Base-by-base conservation (phyloP, 306 rosid genomes). In the Prunus salicina region DNA sequence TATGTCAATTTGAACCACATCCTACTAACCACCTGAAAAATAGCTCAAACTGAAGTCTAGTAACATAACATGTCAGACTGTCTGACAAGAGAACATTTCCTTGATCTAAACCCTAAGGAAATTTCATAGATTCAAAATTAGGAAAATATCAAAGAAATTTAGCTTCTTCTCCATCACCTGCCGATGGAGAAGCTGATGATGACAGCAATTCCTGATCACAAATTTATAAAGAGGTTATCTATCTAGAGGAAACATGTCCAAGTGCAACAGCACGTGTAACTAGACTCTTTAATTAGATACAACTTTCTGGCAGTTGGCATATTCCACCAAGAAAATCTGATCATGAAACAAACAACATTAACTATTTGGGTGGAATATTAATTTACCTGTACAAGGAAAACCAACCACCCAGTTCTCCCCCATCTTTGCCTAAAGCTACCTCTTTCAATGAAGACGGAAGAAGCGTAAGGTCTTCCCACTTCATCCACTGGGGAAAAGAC, bases 371-470 rank as follows among this genome's bases (percentile, higher is more conserved):
- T 22, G 64, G 28, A 83, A 70, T 58, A 72, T 66, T 71, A 55
- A 70, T 64, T 6, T 78, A 90, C 98, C 98, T 91, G 90, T 90
- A 94, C 84, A 94, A 69, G 53, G 93, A 90, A 89, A 79, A 81
- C 97, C 96, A 94, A 71, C 87, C 80, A 51, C 93, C 93, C 55
- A 85, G 73, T 65, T 94, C 93, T 14, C 71, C 85, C 64, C 91
- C 90, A 75, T 91, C 96, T 79, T 85, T 86, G n/a, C 97, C 97
- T 65, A 53, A 74, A 70, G 87, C 81, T 73, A 88, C 74, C 69
- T 89, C 92, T 89, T 84, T 85, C 79, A 94, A 73, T 50, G 60
- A 76, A 72, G 82, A 78, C 7, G 92, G 89, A 85, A 85, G 89
- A 77, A 70, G 71, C 55, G 83, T 90, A 74, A 90, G 88, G 58